These are phyloP conservation scores for Kickxella alabastrina DNA, from an alignment of 192 early-diverging fungal genomes.

Conservation along the genomic window DNA sequence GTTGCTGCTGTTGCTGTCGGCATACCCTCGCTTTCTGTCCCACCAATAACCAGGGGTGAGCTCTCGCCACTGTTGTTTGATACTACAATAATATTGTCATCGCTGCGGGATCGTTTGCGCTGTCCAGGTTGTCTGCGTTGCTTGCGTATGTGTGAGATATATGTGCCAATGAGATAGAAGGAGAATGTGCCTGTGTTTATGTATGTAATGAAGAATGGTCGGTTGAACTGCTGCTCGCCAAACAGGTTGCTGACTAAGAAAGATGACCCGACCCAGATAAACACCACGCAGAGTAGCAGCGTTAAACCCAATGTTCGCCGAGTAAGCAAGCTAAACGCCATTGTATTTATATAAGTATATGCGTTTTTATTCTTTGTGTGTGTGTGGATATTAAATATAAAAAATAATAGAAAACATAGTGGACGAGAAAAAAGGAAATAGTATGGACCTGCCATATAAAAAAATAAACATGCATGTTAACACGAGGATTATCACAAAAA, in stretches of 20 bases:
- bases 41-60: neutral
- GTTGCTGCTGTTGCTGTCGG: neutral
- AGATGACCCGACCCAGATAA: constrained; percentile 76
- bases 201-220: constrained; percentile 76
- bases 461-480: too few relatives aligned
- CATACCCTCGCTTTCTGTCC: neutral
- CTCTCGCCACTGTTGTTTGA: neutral
- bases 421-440: too few relatives aligned
- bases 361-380: too few relatives aligned
- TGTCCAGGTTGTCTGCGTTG: neutral
- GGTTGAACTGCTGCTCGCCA: constrained; percentile 63
- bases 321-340: constrained; percentile 1
- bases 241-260: constrained; percentile 77
- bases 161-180: constrained; percentile 56
- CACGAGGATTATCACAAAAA: too few relatives aligned
- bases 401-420: too few relatives aligned
- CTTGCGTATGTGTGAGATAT: constrained; percentile 2
- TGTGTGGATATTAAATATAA: too few relatives aligned
- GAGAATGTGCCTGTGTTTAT: constrained; percentile 73
- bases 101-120: constrained; percentile 32
- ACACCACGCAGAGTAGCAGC: constrained; percentile 63
- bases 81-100: constrained; percentile 3
- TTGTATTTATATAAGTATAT: neutral
- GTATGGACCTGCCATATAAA: too few relatives aligned
- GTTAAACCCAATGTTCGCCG: constrained; percentile 63